Evolutionary conservation across 768 basidiomycete species (phyloP), one percentile per base, ranked within the genome.

Genomic region (Russula foetens): DNA sequence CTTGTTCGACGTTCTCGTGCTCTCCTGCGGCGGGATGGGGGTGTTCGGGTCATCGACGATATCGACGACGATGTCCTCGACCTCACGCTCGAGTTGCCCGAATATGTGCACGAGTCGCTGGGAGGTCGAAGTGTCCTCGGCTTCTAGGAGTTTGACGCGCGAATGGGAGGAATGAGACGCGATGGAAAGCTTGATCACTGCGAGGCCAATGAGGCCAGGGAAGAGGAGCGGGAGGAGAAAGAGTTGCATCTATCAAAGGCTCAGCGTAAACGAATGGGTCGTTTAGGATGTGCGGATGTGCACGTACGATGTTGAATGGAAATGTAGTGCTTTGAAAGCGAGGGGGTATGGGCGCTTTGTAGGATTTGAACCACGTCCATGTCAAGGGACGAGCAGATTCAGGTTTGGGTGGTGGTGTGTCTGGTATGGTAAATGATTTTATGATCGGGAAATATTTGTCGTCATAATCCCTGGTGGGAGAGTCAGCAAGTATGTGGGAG

Each of bases 271-370:
- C 47, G 46, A n/a, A 14, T 24, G 2, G n/a, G 24, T 17, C 23
- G n/a, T n/a, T 11, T 19, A n/a, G n/a, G 14, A 38, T 11, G 8
- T 21, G 4, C 11, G 19, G 21, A 8, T 7, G 58, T 17, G 35
- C 11, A 73, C 85, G 58, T 65, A 92, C 86, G 19, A 92, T 53
- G 68, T 91, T 93, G 55, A 83, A 71, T 2, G 90, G 91, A 62
- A 90, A 90, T n/a, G n/a, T n/a, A 21, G 45, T 17, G 0, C 9
- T 19, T 19, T 58, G 54, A 9, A 61, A 14, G 28, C 48, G 53
- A 11, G 59, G 59, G 8, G 59, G 63, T 17, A 61, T 49, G 4
- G 65, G 63, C 2, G 49, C 52, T 7, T 7, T 49, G 44, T 60
- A 55, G 12, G 63, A 53, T 39, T 58, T 66, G 38, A 64, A 58